A percentile compares a stretch with the other conserved stretches of the same genome.
phyloP scores from a whole-genome alignment of 2,329 filamentous ascomycete genomes.

The Lachnellula hyalina region DNA sequence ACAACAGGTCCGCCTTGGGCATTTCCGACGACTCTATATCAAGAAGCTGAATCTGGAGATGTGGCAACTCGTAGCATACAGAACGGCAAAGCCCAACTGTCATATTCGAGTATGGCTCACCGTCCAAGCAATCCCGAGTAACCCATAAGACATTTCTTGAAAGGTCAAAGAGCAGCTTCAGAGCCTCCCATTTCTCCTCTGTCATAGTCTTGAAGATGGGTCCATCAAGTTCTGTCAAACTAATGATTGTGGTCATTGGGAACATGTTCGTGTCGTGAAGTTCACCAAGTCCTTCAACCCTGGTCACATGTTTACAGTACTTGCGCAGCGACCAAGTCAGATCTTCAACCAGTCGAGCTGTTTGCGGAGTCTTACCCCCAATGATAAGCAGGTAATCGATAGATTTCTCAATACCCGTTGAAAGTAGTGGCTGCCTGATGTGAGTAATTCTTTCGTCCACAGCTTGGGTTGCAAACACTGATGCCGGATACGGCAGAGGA shows the following conservation, averaged over 20 bases:
- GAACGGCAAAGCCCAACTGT: conserved; percentile 11
- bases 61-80: conserved; percentile 9
- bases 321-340: neutral
- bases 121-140: conserved; percentile 3
- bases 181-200: neutral
- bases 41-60: conserved; percentile 12
- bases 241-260: conserved; percentile 10
- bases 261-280: neutral
- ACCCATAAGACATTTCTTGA: conserved; percentile 13
- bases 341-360: conserved; percentile 5
- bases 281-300: conserved; percentile 7
- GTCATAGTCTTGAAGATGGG: conserved; percentile 22
- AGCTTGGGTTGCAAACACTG: conserved; percentile 32
- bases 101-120: conserved; percentile 10
- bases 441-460: conserved; percentile 27
- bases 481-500: conserved; percentile 6
- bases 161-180: conserved; percentile 6
- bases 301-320: neutral
- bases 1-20: neutral
- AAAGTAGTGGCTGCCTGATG: conserved; percentile 27
- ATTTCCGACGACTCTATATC: conserved; percentile 3
- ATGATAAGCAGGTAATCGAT: conserved; percentile 14
- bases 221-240: conserved; percentile 29
- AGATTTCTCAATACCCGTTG: neutral
- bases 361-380: conserved; percentile 16